Conservation (phyloP, 768 basidiomycete species). For the Amanita molliuscula region DNA sequence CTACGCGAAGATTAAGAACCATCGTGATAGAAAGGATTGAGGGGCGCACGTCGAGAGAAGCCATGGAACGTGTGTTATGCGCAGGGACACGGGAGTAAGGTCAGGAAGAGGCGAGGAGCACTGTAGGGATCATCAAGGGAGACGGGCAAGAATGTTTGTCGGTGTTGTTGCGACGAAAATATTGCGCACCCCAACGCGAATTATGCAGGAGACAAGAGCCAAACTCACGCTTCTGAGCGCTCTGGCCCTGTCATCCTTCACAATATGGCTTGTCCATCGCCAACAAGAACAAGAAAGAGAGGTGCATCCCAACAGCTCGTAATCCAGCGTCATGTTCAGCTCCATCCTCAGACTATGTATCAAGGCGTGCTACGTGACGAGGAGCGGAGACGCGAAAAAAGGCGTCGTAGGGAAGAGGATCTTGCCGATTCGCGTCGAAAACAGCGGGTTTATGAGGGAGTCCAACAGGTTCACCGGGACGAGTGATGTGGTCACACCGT, state of each 20-base stretch:
- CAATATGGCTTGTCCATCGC: conserved; percentile 85
- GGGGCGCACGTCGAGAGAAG: conserved; percentile 28
- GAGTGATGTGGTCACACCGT: background rate
- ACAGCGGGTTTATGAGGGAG: conserved; percentile 54
- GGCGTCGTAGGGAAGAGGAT: conserved; percentile 53
- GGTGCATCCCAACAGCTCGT: conserved; percentile 25
- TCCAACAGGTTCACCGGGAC: conserved; percentile 25
- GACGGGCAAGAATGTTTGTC: conserved; percentile 3
- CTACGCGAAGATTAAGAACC: conserved; percentile 28
- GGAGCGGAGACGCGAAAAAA: conserved; percentile 65
- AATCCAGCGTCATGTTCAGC: conserved; percentile 5
- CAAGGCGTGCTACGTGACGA: conserved; percentile 86
- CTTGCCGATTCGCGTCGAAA: conserved; percentile 51
- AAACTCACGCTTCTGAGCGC: conserved; percentile 68
- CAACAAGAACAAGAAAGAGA: conserved; percentile 78
- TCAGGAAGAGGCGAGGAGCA: background rate
- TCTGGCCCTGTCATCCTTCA: conserved; percentile 49
- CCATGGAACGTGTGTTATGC: conserved; percentile 20
- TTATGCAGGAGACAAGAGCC: conserved; percentile 55
- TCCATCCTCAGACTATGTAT: conserved; percentile 68
- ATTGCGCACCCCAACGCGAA: background rate
- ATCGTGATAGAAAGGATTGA: conserved; percentile 6
- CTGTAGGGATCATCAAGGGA: conserved; percentile 3
- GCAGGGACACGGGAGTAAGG: background rate
- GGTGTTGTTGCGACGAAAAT: conserved; percentile 8